phyloP scores from a whole-genome alignment of 257 asterid genomes.

The Petunia axillaris region DNA sequence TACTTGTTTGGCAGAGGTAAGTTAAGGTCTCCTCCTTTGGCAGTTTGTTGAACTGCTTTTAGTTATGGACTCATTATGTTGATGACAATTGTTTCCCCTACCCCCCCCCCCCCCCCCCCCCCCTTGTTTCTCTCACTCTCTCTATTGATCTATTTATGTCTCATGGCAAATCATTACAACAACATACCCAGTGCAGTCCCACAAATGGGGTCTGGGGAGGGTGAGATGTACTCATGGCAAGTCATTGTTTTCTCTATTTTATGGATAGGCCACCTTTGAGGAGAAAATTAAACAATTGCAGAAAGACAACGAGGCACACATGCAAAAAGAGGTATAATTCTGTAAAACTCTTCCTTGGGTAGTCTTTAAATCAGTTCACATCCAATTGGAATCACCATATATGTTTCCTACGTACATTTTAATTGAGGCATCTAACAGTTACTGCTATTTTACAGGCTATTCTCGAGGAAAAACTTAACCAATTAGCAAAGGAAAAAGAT shows the following conservation, averaged over 20 bases:
- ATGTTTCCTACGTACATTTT: neutral
- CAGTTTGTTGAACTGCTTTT: conserved; percentile 14
- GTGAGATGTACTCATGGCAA: neutral
- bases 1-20: conserved; percentile 43
- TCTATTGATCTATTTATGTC: conserved; percentile 24
- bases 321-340: conserved; percentile 50
- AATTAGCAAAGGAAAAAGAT: conserved; percentile 52
- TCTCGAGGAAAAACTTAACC: conserved; percentile 53
- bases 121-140: conserved; percentile 9
- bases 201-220: too few relatives aligned
- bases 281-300: conserved; percentile 49
- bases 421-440: conserved; percentile 22
- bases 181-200: too few relatives aligned
- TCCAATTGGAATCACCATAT: neutral
- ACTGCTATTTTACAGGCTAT: conserved; percentile 44
- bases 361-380: neutral
- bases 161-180: conserved; percentile 22
- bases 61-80: neutral
- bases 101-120: neutral
- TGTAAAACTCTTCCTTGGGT: neutral
- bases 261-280: conserved; percentile 48
- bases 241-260: conserved; percentile 39
- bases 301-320: conserved; percentile 48
- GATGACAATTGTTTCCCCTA: neutral
- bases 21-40: conserved; percentile 26